phyloP scores from a whole-genome alignment of 345 rosid genomes.

The Anastatica hierochuntica region DNA sequence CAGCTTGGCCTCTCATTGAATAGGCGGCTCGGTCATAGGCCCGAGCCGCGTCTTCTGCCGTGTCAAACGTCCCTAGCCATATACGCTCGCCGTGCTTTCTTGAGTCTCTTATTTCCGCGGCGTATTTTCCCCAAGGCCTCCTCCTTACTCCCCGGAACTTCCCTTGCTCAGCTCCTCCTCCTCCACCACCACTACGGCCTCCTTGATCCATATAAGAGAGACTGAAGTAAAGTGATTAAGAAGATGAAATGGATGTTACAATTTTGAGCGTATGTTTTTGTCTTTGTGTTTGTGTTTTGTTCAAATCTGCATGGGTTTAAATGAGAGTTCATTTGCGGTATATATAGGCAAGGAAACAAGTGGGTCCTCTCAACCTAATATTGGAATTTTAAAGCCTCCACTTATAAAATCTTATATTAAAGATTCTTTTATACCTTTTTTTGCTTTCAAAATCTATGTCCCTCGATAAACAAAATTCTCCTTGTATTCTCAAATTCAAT shows the following conservation, averaged over 20 bases:
- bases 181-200: constrained; percentile 16
- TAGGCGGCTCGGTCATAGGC: constrained; percentile 85
- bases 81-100: constrained; percentile 55
- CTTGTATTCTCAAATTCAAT: background rate
- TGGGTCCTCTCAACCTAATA: constrained; percentile 24
- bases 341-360: constrained; percentile 18
- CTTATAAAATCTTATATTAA: constrained; percentile 6
- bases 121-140: constrained; percentile 87
- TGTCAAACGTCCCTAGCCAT: constrained; percentile 87
- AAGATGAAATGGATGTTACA: background rate
- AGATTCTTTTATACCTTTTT: constrained; percentile 11
- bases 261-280: constrained; percentile 11
- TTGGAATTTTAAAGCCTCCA: constrained; percentile 21
- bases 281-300: constrained; percentile 1
- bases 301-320: constrained; percentile 21
- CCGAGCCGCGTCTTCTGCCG: constrained; percentile 77
- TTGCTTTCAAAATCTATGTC: constrained; percentile 16
- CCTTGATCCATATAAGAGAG: constrained; percentile 23
- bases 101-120: constrained; percentile 80
- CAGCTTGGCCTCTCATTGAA: constrained; percentile 62
- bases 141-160: constrained; percentile 62
- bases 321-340: too few relatives aligned
- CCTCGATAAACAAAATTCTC: background rate
- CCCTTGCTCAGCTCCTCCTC: constrained; percentile 32
- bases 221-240: background rate